Percentiles rank a stretch among this genome's conserved stretches.
phyloP scores from a whole-genome alignment of 1,284 basidiomycete genomes.

The Paramarasmius palmivorus region DNA sequence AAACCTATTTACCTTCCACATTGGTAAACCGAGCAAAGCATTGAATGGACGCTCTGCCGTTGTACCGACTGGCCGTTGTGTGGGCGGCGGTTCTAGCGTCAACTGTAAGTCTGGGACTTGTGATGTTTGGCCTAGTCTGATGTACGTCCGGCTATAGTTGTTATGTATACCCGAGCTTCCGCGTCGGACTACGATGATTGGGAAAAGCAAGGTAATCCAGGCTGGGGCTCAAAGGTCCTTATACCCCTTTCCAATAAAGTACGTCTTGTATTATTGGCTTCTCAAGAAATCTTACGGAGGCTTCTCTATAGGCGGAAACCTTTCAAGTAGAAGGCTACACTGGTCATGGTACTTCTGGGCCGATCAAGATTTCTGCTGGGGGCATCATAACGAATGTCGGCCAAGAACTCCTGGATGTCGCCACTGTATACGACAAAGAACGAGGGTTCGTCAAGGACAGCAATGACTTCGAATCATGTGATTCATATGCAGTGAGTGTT shows the following conservation, averaged over 20 bases:
- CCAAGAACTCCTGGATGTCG: constrained; percentile 48
- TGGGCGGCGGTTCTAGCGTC: constrained; percentile 62
- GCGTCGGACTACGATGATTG: constrained; percentile 51
- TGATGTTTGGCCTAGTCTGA: neutral
- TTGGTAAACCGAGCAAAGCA: constrained; percentile 39
- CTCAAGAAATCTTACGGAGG: neutral
- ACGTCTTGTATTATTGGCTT: neutral
- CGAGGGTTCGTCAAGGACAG: constrained; percentile 40
- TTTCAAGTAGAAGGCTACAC: constrained; percentile 35
- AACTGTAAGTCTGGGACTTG: constrained; percentile 52
- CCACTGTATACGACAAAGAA: constrained; percentile 43
- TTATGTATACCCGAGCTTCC: constrained; percentile 50
- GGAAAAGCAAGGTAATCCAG: constrained; percentile 39
- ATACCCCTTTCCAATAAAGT: constrained; percentile 48
- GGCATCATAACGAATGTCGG: constrained; percentile 36
- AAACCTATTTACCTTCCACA: constrained; percentile 44
- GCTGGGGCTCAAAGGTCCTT: constrained; percentile 45
- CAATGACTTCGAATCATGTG: constrained; percentile 40
- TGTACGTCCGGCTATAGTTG: constrained; percentile 32
- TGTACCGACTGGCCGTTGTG: constrained; percentile 44
- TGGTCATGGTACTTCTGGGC: constrained; percentile 55
- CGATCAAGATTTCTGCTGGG: constrained; percentile 49
- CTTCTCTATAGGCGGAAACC: constrained; percentile 44
- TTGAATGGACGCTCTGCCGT: constrained; percentile 43
- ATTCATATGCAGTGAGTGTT: constrained; percentile 48